A percentile compares a stretch with the other conserved stretches of the same genome.
Conservation (phyloP, 306 rosid genomes). For the Phaseolus lunatus region DNA sequence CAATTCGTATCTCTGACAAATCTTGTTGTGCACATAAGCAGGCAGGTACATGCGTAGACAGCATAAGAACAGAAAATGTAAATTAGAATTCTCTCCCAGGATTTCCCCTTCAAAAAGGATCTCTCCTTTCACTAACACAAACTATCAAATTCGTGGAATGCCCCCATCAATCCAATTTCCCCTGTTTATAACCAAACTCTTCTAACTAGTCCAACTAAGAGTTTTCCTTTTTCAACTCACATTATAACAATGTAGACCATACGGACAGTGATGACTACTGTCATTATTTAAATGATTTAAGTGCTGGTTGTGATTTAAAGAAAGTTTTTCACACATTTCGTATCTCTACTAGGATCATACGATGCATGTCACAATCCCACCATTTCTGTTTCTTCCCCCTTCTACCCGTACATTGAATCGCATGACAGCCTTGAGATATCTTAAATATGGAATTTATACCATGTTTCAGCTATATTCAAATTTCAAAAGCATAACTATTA, state of each 20-base stretch:
- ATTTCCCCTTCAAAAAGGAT: no score
- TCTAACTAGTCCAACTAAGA: background rate
- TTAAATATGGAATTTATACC: background rate
- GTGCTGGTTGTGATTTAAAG: background rate
- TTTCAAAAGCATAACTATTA: conserved; percentile 37
- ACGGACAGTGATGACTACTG: background rate
- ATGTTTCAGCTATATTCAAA: conserved; percentile 16
- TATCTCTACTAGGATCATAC: background rate
- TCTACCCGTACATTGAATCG: background rate
- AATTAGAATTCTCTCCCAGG: no score
- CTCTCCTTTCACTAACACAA: no score
- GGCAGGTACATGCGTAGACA: no score
- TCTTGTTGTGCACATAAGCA: no score
- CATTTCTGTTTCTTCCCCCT: background rate
- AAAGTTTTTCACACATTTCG: background rate
- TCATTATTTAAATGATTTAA: background rate
- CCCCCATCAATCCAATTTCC: background rate
- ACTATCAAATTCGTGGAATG: background rate
- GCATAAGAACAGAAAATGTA: no score
- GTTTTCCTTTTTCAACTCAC: background rate
- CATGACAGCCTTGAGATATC: background rate
- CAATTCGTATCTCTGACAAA: no score
- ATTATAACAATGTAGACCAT: background rate
- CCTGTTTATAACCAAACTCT: background rate
- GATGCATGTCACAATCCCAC: background rate